Percentiles rank a stretch among this genome's conserved stretches.
Evolutionary conservation across 177 flowering plant genomes (phyloP).

Genomic region (Tripterygium wilfordii): DNA sequence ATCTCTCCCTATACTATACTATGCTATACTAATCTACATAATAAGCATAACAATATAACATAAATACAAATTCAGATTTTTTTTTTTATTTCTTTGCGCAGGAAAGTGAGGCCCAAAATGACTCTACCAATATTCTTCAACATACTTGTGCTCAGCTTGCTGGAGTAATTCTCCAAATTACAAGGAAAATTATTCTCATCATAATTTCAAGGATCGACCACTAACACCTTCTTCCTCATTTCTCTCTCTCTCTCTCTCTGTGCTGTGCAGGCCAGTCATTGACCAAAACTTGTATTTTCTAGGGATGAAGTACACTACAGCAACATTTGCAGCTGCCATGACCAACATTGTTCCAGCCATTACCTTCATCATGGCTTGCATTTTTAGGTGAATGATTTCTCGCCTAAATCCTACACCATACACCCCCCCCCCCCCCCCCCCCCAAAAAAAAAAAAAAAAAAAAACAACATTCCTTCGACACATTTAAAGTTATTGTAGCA

Average conservation of each 20-base stretch:
- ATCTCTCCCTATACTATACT: background rate
- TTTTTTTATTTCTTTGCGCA: slow-evolving; percentile 18
- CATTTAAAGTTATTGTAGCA: background rate
- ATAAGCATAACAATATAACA: too few relatives aligned
- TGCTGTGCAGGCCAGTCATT: slow-evolving; percentile 70
- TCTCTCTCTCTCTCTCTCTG: background rate
- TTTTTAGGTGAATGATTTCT: slow-evolving; percentile 36
- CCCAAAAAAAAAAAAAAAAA: too few relatives aligned
- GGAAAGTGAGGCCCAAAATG: slow-evolving; percentile 77
- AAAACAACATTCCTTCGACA: background rate
- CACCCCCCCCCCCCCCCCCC: too few relatives aligned
- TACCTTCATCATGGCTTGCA: slow-evolving; percentile 77
- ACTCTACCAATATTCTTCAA: slow-evolving; percentile 50
- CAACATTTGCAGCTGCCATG: slow-evolving; percentile 80
- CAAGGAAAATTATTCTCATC: background rate
- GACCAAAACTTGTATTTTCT: slow-evolving; percentile 73
- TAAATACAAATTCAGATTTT: too few relatives aligned
- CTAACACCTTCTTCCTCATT: background rate
- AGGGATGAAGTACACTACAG: slow-evolving; percentile 80
- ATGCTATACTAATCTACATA: too few relatives aligned
- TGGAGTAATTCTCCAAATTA: slow-evolving; percentile 46
- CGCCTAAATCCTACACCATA: too few relatives aligned
- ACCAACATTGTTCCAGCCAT: slow-evolving; percentile 75
- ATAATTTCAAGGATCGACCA: background rate
- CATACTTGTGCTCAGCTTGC: slow-evolving; percentile 45